Conservation (phyloP, 2,329 filamentous ascomycete genomes). For the Eutypa lata region DNA sequence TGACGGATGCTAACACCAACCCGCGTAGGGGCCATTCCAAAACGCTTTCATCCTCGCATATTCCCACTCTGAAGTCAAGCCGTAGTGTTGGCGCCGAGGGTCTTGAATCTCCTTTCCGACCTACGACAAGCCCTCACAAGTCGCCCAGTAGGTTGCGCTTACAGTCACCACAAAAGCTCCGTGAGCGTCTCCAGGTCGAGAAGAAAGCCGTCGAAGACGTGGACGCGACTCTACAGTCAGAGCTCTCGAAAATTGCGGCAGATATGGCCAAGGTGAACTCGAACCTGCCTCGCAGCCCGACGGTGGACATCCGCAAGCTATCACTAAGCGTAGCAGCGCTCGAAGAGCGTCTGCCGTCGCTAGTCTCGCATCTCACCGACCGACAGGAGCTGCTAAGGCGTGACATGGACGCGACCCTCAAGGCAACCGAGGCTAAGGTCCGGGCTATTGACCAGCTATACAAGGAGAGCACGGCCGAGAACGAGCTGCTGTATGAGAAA, state of each 20-base stretch:
- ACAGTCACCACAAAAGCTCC: constrained; percentile 70
- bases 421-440: constrained; percentile 73
- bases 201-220: constrained; percentile 70
- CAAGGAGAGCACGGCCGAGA: constrained; percentile 83
- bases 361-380: constrained; percentile 56
- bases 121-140: constrained; percentile 37
- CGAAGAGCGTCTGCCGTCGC: constrained; percentile 61
- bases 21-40: constrained; percentile 40
- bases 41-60: constrained; percentile 50
- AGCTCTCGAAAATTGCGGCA: constrained; percentile 75
- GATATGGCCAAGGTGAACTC: constrained; percentile 65
- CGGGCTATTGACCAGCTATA: constrained; percentile 85
- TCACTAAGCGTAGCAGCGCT: constrained; percentile 60
- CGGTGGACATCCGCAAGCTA: constrained; percentile 46
- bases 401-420: constrained; percentile 70
- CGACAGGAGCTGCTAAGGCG: constrained; percentile 62
- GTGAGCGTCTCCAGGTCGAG: constrained; percentile 81
- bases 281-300: constrained; percentile 32
- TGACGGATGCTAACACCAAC: constrained; percentile 15
- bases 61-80: constrained; percentile 49
- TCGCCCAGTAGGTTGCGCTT: constrained; percentile 58
- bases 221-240: constrained; percentile 67
- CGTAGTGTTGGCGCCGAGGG: constrained; percentile 27
- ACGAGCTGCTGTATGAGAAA: constrained; percentile 85
- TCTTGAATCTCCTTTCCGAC: constrained; percentile 23